Evolutionary conservation across 371 early-diverging fungal species (phyloP), one percentile per base, ranked within the genome.

Genomic region (Dentiscutata heterogama): DNA sequence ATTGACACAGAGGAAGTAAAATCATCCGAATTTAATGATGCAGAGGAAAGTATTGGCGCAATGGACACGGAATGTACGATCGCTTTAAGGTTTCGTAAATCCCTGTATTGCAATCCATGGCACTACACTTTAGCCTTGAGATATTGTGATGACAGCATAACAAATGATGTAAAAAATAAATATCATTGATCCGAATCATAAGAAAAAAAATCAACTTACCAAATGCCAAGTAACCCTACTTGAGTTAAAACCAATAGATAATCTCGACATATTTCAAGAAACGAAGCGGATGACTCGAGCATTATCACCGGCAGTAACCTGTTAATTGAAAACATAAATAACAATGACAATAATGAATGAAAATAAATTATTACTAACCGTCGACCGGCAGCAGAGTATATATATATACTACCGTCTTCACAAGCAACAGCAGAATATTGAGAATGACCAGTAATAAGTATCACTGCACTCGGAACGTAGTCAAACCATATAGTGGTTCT

Each of bases 321-420:
- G 81, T 35, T 50, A 8, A n/a, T 83, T 51, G 20, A 74, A 61
- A 18, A 7, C 0, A 0, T 51, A 1, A 18, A 53, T 20, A 58
- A 68, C 35, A 20, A 50, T 14, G 3, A 22, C 29, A 14, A 60
- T 39, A 46, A 67, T 54, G 2, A 22, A 35, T 6, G 6, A 77
- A 18, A 31, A 29, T 58, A 39, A 39, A n/a, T 10, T 5, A 42
- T 42, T 7, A 10, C 61, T 78, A 86, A 92, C 94, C 93, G 89
- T 86, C 93, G 84, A 31, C 96, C 96, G 3, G 91, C 87, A 2
- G 88, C 87, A 7, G 94, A 91, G 83, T 93, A 95, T 0, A 94
- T 84, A 81, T 91, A 88, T 39, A 96, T 63, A 0, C 90, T 89
- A n/a, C 92, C 93, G 84, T 95, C 94, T 70, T 92, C 91, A 81